Base-by-base conservation (phyloP, 768 basidiomycete species). In the Phanerodontia chrysosporium region DNA sequence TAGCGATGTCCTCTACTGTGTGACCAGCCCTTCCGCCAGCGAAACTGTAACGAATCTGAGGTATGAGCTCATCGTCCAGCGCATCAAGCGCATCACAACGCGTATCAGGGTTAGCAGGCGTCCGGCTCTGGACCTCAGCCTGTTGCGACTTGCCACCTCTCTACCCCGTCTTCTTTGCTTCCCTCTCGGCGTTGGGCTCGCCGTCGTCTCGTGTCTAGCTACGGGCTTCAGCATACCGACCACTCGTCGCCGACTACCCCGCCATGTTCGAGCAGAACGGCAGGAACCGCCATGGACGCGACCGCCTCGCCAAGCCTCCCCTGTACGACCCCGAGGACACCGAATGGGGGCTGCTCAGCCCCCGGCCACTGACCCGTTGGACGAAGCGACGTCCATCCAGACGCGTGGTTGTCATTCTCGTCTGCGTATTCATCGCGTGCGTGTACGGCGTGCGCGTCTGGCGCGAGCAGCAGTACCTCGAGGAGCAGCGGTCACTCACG, bases 401-500 rank as follows among this genome's bases (percentile, higher is more conserved):
- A 22, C 58, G 58, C 24, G 51, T 44, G n/a, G 2, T 59, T 7
- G 30, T 45, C 4, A 16, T 59, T 6, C 21, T 59, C n/a, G 58
- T 51, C 5, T 49, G 35, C 42, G 12, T 59, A 10, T 59, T 59
- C 51, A 29, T 59, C 6, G 58, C 51, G 18, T 51, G 39, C 6
- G 58, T 59, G 27, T 59, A 59, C 51, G 51, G 51, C 29, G 58
- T 59, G 44, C 58, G 58, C 39, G 42, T 59, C 18, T 59, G 58
- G 58, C 46, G 29, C 25, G 51, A 44, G 24, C 49, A n/a, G 3
- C 36, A 59, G 18, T 51, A 59, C 32, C 13, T 44, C 35, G 48
- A 35, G 21, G 16, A 27, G 57, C 51, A 53, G 51, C 29, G 51
- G 49, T 8, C 3, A 13, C 24, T 32, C 14, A 27, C 28, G 35